Base-by-base conservation (phyloP, 805 yeast species). In the Candida endomychidarum region DNA sequence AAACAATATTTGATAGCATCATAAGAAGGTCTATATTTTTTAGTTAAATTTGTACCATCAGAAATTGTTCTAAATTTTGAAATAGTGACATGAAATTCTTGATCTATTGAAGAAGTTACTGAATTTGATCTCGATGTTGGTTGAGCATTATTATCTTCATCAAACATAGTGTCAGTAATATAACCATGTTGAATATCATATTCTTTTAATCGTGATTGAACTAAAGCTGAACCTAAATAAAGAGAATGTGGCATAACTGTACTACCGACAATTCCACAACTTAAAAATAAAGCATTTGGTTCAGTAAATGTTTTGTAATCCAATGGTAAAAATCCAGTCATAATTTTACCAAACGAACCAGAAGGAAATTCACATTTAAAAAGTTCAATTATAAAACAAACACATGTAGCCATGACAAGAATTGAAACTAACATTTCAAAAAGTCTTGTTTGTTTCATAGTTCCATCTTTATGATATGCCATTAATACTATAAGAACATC, bases 401-500 rank as follows among this genome's bases (percentile, higher is more conserved):
- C 66, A 25, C 90, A 95, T 0, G 96, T 91, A 4, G 85, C 83
- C 1, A 83, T 62, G 11, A 93, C 95, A 37, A 91, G 70, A 0
- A 79, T 41, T 2, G 93, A 79, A 1, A 93, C 97, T 47, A 85
- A 78, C 18, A 78, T 76, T 60, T 91, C 99, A 56, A 91, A 88
- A 27, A 82, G 60, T 45, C 97, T 69, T 8, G 91, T 78, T 35
- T 87, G 76, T 35, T 75, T 69, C 74, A 91, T 74, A 2, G 93
- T 86, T 0, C 95, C 95, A 42, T 77, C 73, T 6, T 96, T 96
- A 43, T 83, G 76, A 59, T 93, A 91, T 0, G 96, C 96, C 77
- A 87, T 73, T 22, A 93, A 65, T 1, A 91, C 95, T 29, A 91
- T 70, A 40, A 91, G 59, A 5, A 91, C 96, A 54, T 91, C 99